phyloP scores from a whole-genome alignment of 2,329 filamentous ascomycete species.

The Ilyonectria mors-panacis region DNA sequence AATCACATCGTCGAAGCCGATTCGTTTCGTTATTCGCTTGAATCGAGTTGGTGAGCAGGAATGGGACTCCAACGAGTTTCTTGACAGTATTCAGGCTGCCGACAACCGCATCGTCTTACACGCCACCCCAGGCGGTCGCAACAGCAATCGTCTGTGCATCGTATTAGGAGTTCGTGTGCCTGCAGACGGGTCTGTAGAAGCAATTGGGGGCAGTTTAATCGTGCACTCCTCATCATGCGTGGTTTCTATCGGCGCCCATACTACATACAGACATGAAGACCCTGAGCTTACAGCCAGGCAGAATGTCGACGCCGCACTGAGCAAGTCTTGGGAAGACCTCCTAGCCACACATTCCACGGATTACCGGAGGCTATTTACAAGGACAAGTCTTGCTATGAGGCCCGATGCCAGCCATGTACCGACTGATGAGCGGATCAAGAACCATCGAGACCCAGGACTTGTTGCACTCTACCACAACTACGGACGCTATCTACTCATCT shows the following conservation, averaged over 20 bases:
- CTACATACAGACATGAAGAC: constrained; percentile 40
- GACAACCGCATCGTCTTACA: constrained; percentile 35
- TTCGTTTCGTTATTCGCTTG: constrained; percentile 45
- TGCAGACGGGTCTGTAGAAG: constrained; percentile 21
- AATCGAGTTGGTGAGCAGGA: constrained; percentile 42
- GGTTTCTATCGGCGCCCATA: constrained; percentile 42
- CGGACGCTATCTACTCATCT: constrained; percentile 52
- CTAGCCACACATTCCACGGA: constrained; percentile 39
- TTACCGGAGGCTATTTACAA: constrained; percentile 34
- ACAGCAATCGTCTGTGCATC: constrained; percentile 39
- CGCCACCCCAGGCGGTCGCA: constrained; percentile 41
- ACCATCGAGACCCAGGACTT: constrained; percentile 46
- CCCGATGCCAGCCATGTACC: constrained; percentile 39
- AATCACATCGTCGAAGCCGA: constrained; percentile 37
- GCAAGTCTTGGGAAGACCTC: constrained; percentile 31
- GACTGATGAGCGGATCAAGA: constrained; percentile 37
- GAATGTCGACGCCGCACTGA: constrained; percentile 44
- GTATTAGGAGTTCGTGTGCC: constrained; percentile 30
- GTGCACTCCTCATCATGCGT: constrained; percentile 31
- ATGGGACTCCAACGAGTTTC: constrained; percentile 45
- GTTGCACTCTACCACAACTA: constrained; percentile 51
- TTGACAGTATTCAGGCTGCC: constrained; percentile 40
- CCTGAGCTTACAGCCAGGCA: constrained; percentile 38
- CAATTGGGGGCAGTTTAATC: constrained; percentile 37
- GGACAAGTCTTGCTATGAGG: constrained; percentile 39